Conservation (phyloP, 1,284 basidiomycete genomes). For the Trichosporon inkin region DNA sequence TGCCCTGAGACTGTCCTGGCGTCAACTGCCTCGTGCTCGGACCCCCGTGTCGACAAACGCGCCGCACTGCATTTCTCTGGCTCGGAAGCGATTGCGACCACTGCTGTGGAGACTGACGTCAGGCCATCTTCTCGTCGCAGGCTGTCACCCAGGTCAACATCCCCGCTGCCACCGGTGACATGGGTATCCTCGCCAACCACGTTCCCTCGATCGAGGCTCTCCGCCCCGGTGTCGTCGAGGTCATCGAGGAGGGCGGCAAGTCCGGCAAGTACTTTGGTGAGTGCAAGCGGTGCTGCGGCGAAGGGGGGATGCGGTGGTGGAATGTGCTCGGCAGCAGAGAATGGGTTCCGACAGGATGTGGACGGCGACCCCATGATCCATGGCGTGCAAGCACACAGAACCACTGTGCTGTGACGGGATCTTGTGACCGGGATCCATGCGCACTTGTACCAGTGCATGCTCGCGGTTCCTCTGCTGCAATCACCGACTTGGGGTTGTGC, state of each 20-base stretch:
- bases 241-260: constrained; percentile 69
- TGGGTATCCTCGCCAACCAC: constrained; percentile 97
- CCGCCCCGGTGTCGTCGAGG: constrained; percentile 86
- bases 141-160: constrained; percentile 94
- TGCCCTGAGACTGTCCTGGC: not conserved
- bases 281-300: constrained; percentile 40
- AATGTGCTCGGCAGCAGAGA: too few species aligned
- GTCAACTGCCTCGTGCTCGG: not conserved
- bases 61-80: not conserved
- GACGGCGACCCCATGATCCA: too few species aligned
- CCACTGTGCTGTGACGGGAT: too few species aligned
- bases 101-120: constrained; percentile 18
- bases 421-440: too few species aligned
- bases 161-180: constrained; percentile 88
- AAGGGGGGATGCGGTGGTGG: too few species aligned
- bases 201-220: constrained; percentile 89
- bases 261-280: constrained; percentile 92
- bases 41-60: not conserved
- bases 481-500: too few species aligned
- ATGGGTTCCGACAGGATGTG: too few species aligned
- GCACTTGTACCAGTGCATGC: too few species aligned
- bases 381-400: too few species aligned
- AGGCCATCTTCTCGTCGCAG: constrained; percentile 80
- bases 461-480: too few species aligned
- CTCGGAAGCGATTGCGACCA: not conserved